Evolutionary conservation across 495 filamentous ascomycete species (phyloP), one percentile per base, ranked within the genome.

Genomic region (Penicillium paradoxum): DNA sequence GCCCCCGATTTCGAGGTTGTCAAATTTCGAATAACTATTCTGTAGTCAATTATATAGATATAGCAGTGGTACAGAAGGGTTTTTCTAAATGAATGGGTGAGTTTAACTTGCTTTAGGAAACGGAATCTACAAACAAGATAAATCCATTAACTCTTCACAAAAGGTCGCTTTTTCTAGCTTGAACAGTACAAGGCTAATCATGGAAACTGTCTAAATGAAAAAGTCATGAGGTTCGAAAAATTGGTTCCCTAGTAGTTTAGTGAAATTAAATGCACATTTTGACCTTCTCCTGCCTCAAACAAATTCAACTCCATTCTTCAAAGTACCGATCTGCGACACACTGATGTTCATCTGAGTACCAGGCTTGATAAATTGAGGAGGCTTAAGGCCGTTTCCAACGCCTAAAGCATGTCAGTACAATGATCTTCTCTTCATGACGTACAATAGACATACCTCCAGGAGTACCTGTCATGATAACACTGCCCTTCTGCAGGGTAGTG

Each of bases 381-480:
- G 34, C 15, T 17, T 19, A 6, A 38, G 34, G 34, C 34, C 34
- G 7, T 38, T 38, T 18, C 34, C 34, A 9, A 38, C 34, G 6
- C 34, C 34, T 38, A 38, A 17, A 3, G 5, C 5, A 1, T 38
- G 15, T 38, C 15, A 38, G 15, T n/a, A 38, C 9, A 1, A 7
- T 6, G 4, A 27, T 17, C 14, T 38, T 18, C 14, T 1, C 1
- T 18, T 0, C 15, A 15, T 7, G 18, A 7, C 5, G 1, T 3
- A 38, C 2, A 38, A 1, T 15, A 4, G 8, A 38, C 34, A 45
- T 30, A 49, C 57, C 57, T 7, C 44, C 53, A 40, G 69, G 68
- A 61, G 86, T 90, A 49, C 86, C 86, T 18, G 86, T 88, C 58
- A 88, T 87, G 46, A 90, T 86, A 33, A 89, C 39, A 64, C 86